Percentiles rank a stretch among this genome's conserved stretches.
phyloP scores from a whole-genome alignment of 805 yeast genomes.

The Wickerhamomyces hampshirensis region DNA sequence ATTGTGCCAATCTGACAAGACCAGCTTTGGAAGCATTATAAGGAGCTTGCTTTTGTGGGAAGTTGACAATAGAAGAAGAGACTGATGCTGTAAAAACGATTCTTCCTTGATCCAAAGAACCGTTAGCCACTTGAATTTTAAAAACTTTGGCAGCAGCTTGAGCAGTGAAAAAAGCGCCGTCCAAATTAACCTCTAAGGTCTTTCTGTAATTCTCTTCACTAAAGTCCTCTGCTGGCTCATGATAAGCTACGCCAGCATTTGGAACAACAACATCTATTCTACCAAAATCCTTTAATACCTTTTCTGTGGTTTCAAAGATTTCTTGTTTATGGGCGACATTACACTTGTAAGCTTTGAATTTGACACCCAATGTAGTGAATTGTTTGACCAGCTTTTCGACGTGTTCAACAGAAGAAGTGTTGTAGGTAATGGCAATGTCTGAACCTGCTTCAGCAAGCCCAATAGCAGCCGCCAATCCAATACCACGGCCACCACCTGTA shows the following conservation, averaged over 20 bases:
- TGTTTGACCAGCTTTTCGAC: conserved; percentile 10
- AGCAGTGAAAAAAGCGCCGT: conserved; percentile 76
- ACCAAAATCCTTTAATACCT: conserved; percentile 57
- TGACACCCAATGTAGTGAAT: conserved; percentile 57
- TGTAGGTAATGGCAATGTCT: conserved; percentile 46
- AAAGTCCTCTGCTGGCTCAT: conserved; percentile 26
- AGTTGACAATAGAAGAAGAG: conserved; percentile 83
- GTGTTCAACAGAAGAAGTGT: background rate
- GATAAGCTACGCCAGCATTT: conserved; percentile 73
- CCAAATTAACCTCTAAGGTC: conserved; percentile 66
- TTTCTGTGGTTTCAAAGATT: conserved; percentile 15
- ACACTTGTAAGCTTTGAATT: conserved; percentile 44
- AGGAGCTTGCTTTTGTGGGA: conserved; percentile 82
- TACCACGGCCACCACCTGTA: conserved; percentile 79
- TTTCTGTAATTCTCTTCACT: conserved; percentile 55
- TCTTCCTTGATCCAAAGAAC: conserved; percentile 43
- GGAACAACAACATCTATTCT: conserved; percentile 78
- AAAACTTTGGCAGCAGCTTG: conserved; percentile 67
- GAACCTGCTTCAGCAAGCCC: conserved; percentile 85
- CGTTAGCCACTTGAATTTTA: conserved; percentile 49
- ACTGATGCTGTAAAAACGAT: conserved; percentile 80
- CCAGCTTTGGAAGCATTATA: conserved; percentile 41
- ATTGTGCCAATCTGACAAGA: conserved; percentile 3
- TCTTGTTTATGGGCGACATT: conserved; percentile 21
- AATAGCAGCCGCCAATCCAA: conserved; percentile 77